Evolutionary conservation across 257 asterid species (phyloP).

Genomic region (Nicotiana otophora): DNA sequence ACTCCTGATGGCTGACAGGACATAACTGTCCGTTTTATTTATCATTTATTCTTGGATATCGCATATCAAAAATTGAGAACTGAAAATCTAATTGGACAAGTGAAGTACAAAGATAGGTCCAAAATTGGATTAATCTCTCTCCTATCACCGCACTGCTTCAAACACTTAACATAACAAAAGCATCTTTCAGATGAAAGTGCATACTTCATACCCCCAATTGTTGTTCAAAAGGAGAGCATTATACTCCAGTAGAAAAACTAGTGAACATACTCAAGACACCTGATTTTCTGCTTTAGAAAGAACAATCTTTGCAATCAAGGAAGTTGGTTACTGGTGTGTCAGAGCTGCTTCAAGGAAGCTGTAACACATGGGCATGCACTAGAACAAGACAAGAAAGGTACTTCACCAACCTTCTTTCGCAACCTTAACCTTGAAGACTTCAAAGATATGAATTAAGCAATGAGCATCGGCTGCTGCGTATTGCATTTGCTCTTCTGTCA

Average conservation of each 20-base stretch:
- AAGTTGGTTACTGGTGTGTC: not conserved
- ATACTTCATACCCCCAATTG: not conserved
- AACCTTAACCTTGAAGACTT: slow-evolving; percentile 53
- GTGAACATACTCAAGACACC: not conserved
- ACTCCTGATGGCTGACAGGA: not conserved
- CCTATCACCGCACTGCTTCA: not conserved
- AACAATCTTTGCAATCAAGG: not conserved
- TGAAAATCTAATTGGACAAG: not conserved
- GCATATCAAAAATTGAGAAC: not conserved
- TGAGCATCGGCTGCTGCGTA: slow-evolving; percentile 91
- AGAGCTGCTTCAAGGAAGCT: not conserved
- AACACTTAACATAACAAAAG: not conserved
- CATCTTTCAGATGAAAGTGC: not conserved
- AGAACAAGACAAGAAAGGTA: not conserved
- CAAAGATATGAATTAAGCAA: slow-evolving; percentile 69
- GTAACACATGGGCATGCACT: not conserved
- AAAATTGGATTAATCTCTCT: not conserved
- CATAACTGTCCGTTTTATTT: not conserved
- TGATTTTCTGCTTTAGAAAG: not conserved
- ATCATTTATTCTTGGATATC: not conserved
- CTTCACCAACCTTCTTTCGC: slow-evolving; percentile 57
- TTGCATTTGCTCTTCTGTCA: slow-evolving; percentile 70
- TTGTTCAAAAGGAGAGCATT: not conserved
- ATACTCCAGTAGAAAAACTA: not conserved
- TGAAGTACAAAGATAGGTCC: not conserved